Conservation (phyloP, 2,329 filamentous ascomycete species). For the Tolypocladium endophyticum region DNA sequence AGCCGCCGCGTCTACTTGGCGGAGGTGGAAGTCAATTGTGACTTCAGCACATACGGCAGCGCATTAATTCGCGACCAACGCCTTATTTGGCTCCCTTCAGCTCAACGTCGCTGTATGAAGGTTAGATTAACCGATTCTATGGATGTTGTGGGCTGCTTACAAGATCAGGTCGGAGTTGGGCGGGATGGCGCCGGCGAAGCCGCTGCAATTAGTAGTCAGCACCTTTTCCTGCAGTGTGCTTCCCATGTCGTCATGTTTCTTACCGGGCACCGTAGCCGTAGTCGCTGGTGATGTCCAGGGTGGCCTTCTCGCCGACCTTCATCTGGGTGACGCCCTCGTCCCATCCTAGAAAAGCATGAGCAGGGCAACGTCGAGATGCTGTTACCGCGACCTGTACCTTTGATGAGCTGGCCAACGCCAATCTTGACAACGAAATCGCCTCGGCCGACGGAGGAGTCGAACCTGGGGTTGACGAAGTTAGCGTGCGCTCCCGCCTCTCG, state of each 20-base stretch:
- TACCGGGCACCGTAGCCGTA: constrained; percentile 9
- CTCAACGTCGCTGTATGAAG: constrained; percentile 1
- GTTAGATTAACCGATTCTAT: not conserved
- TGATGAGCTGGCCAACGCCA: constrained; percentile 76
- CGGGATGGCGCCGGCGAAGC: constrained; percentile 71
- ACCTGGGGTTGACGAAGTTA: constrained; percentile 41
- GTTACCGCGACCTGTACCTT: constrained; percentile 44
- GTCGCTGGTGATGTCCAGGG: constrained; percentile 59
- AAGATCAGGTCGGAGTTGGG: constrained; percentile 68
- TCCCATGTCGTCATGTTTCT: constrained; percentile 28
- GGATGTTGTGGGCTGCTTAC: constrained; percentile 40
- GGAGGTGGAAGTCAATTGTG: not conserved
- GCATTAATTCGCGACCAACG: not conserved
- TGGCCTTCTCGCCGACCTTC: constrained; percentile 84
- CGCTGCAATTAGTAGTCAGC: constrained; percentile 34
- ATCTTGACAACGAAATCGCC: constrained; percentile 70
- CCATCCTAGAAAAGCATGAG: constrained; percentile 46
- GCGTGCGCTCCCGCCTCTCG: not conserved
- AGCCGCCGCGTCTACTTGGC: not conserved
- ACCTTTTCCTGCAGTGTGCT: constrained; percentile 17
- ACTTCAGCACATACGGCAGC: not conserved
- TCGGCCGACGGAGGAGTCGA: constrained; percentile 75
- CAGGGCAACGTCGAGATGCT: constrained; percentile 1
- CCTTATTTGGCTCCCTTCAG: not conserved
- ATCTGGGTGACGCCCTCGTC: constrained; percentile 78